These are phyloP conservation scores for Magnusiomyces magnusii DNA, from an alignment of 1,139 yeast genomes.

Conservation along the genomic window DNA sequence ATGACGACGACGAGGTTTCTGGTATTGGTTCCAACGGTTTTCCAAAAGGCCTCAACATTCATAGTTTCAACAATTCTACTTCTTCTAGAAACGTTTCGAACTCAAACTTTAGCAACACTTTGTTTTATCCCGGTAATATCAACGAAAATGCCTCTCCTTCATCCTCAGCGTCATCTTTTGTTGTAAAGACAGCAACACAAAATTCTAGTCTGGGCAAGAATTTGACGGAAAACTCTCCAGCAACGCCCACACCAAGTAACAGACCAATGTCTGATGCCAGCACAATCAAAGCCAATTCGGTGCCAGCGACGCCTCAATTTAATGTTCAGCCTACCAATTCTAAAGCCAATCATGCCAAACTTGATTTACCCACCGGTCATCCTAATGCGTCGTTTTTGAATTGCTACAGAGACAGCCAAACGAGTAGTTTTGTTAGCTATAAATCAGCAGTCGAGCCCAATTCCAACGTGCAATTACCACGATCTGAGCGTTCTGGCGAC, in stretches of 20 bases:
- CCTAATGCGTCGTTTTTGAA: too few relatives aligned
- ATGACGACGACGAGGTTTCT: constrained; percentile 1
- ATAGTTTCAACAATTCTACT: background rate
- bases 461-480: too few relatives aligned
- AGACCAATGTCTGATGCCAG: background rate
- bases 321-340: too few relatives aligned
- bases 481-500: too few relatives aligned
- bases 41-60: background rate
- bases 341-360: too few relatives aligned
- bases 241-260: too few relatives aligned
- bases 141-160: background rate
- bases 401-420: too few relatives aligned
- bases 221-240: background rate
- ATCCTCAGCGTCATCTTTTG: background rate
- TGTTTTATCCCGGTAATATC: background rate
- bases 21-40: background rate
- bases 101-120: background rate
- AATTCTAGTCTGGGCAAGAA: background rate
- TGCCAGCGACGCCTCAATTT: too few relatives aligned
- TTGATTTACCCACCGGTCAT: too few relatives aligned
- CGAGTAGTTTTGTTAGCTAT: background rate
- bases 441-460: background rate
- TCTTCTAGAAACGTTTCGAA: background rate
- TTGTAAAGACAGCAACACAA: too few relatives aligned
- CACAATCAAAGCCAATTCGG: background rate